Conservation (phyloP, 2,329 filamentous ascomycete genomes). For the Pleomassaria siparia region DNA sequence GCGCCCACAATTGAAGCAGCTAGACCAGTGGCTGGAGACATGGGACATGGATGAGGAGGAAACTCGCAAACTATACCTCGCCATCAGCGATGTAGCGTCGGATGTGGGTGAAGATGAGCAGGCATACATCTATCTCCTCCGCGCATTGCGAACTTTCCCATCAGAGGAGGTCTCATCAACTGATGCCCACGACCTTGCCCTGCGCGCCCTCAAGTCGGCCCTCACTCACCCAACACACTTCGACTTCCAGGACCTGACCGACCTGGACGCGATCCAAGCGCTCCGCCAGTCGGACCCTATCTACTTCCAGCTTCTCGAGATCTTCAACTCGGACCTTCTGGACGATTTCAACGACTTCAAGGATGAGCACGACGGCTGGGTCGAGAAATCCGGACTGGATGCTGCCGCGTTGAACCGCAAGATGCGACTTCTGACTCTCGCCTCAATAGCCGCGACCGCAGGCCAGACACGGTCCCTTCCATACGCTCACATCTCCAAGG, state of each 20-base stretch:
- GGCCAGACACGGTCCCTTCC: conserved; percentile 79
- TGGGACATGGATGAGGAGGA: conserved; percentile 86
- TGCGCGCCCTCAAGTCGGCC: conserved; percentile 67
- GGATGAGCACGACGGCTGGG: conserved; percentile 83
- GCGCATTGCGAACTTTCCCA: conserved; percentile 78
- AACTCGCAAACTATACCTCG: conserved; percentile 79
- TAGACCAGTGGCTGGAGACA: conserved; percentile 77
- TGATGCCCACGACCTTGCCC: conserved; percentile 60
- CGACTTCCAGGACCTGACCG: conserved; percentile 72
- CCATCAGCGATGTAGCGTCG: conserved; percentile 77
- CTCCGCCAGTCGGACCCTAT: conserved; percentile 80
- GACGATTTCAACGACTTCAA: conserved; percentile 96
- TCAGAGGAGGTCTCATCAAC: conserved; percentile 55
- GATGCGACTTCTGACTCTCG: conserved; percentile 92
- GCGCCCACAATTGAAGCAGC: conserved; percentile 77
- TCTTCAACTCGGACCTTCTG: conserved; percentile 90
- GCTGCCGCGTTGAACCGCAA: conserved; percentile 80
- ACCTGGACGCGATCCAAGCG: conserved; percentile 77
- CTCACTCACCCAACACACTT: conserved; percentile 67
- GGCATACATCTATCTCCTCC: conserved; percentile 70
- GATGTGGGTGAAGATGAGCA: conserved; percentile 77
- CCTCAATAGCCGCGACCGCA: conserved; percentile 81
- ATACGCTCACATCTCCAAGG: conserved; percentile 80
- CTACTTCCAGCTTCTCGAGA: conserved; percentile 89
- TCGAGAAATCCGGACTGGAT: conserved; percentile 75